Percentiles rank a stretch among this genome's conserved stretches.
phyloP scores from a whole-genome alignment of 2,329 filamentous ascomycete species.

The Cyanodermella asteris region DNA sequence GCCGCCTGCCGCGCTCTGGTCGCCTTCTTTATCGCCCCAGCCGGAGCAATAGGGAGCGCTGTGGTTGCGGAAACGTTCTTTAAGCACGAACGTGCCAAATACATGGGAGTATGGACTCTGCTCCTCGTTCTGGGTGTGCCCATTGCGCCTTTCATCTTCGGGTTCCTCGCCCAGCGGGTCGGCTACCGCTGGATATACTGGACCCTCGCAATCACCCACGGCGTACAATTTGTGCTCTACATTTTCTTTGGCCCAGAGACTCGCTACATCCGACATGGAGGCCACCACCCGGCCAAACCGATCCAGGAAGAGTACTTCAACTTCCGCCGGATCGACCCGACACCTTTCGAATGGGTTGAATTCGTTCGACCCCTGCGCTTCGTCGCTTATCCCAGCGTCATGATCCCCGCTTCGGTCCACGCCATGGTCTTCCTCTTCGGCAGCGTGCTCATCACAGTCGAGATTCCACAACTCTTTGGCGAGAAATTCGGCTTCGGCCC shows the following conservation, averaged over 20 bases:
- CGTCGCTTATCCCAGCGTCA: too few relatives aligned
- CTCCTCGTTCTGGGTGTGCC: slow-evolving; percentile 12
- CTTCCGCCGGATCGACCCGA: too few relatives aligned
- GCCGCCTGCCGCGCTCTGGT: too few relatives aligned
- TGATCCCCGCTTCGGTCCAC: too few relatives aligned
- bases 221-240: slow-evolving; percentile 33
- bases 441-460: too few relatives aligned
- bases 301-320: too few relatives aligned
- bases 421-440: too few relatives aligned
- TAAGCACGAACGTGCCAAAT: slow-evolving; percentile 29
- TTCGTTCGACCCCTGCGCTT: too few relatives aligned
- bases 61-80: slow-evolving; percentile 38
- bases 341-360: too few relatives aligned
- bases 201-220: slow-evolving; percentile 35
- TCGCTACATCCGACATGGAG: slow-evolving; percentile 25
- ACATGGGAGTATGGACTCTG: slow-evolving; percentile 36
- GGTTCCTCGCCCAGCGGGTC: slow-evolving; percentile 22
- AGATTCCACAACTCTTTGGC: too few relatives aligned
- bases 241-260: slow-evolving; percentile 34
- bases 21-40: slow-evolving; percentile 34
- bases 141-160: slow-evolving; percentile 15
- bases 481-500: too few relatives aligned
- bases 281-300: too few relatives aligned
- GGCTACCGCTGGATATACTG: slow-evolving; percentile 39
- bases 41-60: slow-evolving; percentile 31